Base-by-base conservation (phyloP, 768 basidiomycete genomes). In the Clavaria fumosa region DNA sequence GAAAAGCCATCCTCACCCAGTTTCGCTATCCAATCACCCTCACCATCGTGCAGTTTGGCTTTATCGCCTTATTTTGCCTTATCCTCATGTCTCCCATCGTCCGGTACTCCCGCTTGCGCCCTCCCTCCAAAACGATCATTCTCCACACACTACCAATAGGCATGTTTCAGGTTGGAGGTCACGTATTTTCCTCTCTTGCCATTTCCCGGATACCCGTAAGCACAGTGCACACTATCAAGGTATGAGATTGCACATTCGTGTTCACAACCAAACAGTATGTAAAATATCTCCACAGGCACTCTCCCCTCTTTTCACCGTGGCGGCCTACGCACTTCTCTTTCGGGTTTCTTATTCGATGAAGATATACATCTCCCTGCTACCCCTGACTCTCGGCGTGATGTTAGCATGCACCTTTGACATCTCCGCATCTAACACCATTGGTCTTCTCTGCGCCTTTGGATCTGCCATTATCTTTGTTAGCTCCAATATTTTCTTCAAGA, bases 171-270 rank as follows among this genome's bases (percentile, higher is more conserved):
- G 91, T 99, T 23, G 88, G 79, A 5, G 95, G 95, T 1, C 95
- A 99, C 54, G 88, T 99, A 50, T 96, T 95, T 55, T 90, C 90
- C 12, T 93, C 89, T 48, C 79, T 99, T 62, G 95, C 95, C 7
- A 99, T 96, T 37, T 88, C 90, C 34, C 69, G 89, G 35, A 93
- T 96, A 43, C 88, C 84, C 2, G 95, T 99, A 42, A 89, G 84
- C 62, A 99, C 95, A 0, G 90, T 96, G 10, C 95, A 99, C 56
- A 97, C 93, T 33, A 96, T 97, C 60, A 99, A 99, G 78, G 93
- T 93, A 49, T 47, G 68, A 54, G 17, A 23, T 34, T 34, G 26
- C 7, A 39, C 21, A 26, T 23, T 35, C 20, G 11, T 27, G 21
- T 34, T n/a, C n/a, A 14, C 32, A 18, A 21, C 21, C 38, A 12